Base-by-base conservation (phyloP, 2,329 filamentous ascomycete genomes). In the Aureobasidium sp. region DNA sequence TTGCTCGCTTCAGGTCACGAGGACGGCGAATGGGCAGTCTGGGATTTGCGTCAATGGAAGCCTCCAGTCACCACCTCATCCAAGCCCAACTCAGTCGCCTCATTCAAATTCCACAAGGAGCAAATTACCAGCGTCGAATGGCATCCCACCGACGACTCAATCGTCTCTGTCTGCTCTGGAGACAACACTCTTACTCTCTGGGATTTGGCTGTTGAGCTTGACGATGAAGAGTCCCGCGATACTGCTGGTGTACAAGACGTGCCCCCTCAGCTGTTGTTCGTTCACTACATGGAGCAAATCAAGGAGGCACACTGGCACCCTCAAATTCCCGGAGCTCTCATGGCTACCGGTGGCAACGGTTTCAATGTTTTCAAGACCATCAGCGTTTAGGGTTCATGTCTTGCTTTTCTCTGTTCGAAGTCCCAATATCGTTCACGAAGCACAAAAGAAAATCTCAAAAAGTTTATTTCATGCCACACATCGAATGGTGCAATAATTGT, bases 281-380 rank as follows among this genome's bases (percentile, higher is more conserved):
- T 96, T 65, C 93, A 98, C 72, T 96, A 95, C 68, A 89, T 94
- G 75, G 86, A 94, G 64, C 84, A 88, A 62, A 90, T 90, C 54
- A 97, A 96, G 79, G 93, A 98, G 72, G 74, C 90, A 32, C 93
- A 98, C 73, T 98, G 93, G 91, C 91, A 97, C 73, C 87, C 86
- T 29, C 93, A 98, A 74, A 95, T 97, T 67, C 87, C 89, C 0
- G 93, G 93, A 25, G 84, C 83, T 29, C 73, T 97, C 57, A 84
- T 97, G 71, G 90, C 89, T 2, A 98, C 93, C 0, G 93, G 93
- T 8, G 86, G 90, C 64, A 84, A 84, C 70, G 83, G 83, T 48
- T 96, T 98, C 71, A 62, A 58, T 22, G 66, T 70, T 14, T 70
- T 71, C 57, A 71, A 68, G 62, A 71, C 68, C 8, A 70, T 71